Base-by-base conservation (phyloP, 2,329 filamentous ascomycete species). In the Thelonectria olida region DNA sequence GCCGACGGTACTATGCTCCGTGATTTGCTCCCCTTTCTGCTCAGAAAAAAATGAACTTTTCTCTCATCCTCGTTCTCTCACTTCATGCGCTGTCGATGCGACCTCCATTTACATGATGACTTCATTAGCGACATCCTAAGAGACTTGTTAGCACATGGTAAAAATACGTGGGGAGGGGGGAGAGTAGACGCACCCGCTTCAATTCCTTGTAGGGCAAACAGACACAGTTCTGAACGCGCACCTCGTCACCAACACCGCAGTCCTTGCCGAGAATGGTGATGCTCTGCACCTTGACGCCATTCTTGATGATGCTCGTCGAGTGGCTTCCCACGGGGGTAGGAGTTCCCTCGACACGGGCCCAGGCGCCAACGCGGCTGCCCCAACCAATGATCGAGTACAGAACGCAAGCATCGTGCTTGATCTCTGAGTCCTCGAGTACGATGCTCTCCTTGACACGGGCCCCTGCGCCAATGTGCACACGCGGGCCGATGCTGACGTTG, bases 181-280 rank as follows among this genome's bases (percentile, higher is more conserved):
- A 54, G 22, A 45, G 23, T 12, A 25, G 38, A 86, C 91, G 78
- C 82, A 95, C 92, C 82, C 94, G 88, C 88, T 97, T 98, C 77
- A 99, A 81, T 82, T 98, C 96, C 86, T 99, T 99, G 80, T 94
- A 97, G 9, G 96, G 96, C 82, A 99, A 80, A 81, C 96, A 98
- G 62, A 99, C 90, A 77, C 96, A 99, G 82, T 99, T 98, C 82
- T 98, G 95, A 71, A 99, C 93, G 65, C 93, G 88, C 10, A 98
- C 90, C 80, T 98, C 96, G 72, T 99, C 96, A 4, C 91, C 93
- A 27, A 98, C 96, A 57, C 84, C 88, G 74, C 95, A 98, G 79
- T 99, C 96, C 84, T 98, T 97, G 75, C 95, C 95, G 65, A 99
- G 80, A 69, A 98, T 99, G 47, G 95, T 98, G 75, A 98, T 96